A percentile compares a stretch with the other conserved stretches of the same genome.
phyloP scores from a whole-genome alignment of 805 yeast species.

The Diddensiella santjacobensis region DNA sequence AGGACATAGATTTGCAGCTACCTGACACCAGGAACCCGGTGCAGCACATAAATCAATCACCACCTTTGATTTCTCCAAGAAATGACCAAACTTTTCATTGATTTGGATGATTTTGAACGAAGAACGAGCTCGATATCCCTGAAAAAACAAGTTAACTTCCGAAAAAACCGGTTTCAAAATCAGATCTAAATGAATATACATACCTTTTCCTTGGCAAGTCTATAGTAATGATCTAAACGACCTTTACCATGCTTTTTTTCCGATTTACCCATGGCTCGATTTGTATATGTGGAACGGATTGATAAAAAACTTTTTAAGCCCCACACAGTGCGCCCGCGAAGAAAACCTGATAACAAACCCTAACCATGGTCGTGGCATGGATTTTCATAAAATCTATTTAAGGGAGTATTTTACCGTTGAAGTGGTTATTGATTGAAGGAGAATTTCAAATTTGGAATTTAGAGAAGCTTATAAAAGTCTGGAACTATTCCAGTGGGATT shows the following conservation, averaged over 20 bases:
- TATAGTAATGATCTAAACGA: constrained; percentile 97
- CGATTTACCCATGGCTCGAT: constrained; percentile 67
- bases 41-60: constrained; percentile 98
- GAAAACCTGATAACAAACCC: not conserved
- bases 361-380: no score
- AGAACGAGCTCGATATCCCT: constrained; percentile 97
- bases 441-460: no score
- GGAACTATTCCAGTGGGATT: no score
- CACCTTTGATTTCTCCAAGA: constrained; percentile 88
- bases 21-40: constrained; percentile 99
- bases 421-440: no score
- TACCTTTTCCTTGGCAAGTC: constrained; percentile 86
- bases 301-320: not conserved
- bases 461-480: no score
- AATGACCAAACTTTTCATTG: constrained; percentile 95
- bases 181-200: not conserved
- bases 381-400: no score
- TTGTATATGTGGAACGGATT: not conserved
- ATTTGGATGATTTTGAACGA: constrained; percentile 93
- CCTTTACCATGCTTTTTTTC: constrained; percentile 97
- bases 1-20: constrained; percentile 91
- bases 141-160: not conserved
- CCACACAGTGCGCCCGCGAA: no score
- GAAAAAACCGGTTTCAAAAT: no score
- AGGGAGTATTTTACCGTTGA: no score